Percentiles rank a stretch among this genome's conserved stretches.
These are phyloP conservation scores for Aspergillus sclerotiicarbonarius DNA, from an alignment of 495 filamentous ascomycete genomes.

Conservation along the genomic window DNA sequence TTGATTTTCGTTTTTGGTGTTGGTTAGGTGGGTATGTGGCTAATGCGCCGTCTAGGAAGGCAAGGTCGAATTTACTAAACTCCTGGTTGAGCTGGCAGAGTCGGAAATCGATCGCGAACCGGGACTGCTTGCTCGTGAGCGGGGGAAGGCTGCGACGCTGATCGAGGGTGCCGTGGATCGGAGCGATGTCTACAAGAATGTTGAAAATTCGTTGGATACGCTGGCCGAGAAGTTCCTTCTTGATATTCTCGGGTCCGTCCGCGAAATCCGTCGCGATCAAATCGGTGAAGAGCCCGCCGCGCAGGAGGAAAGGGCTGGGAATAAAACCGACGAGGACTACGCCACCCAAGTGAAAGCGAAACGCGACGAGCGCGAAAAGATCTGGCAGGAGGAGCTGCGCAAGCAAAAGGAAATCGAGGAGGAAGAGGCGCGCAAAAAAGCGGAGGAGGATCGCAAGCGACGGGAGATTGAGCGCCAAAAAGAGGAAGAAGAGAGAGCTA, in stretches of 20 bases:
- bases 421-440: constrained; percentile 61
- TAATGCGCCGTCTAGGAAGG: constrained; percentile 52
- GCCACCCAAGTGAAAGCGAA: constrained; percentile 67
- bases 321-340: constrained; percentile 82
- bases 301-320: constrained; percentile 65
- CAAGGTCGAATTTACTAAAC: constrained; percentile 62
- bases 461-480: constrained; percentile 60
- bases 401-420: constrained; percentile 63
- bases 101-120: constrained; percentile 81
- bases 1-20: background rate
- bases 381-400: constrained; percentile 61
- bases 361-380: constrained; percentile 60
- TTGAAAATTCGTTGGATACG: constrained; percentile 62
- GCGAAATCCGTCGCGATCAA: constrained; percentile 67
- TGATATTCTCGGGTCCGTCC: constrained; percentile 63
- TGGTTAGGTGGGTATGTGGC: constrained; percentile 11
- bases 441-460: constrained; percentile 64
- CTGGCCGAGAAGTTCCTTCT: constrained; percentile 64
- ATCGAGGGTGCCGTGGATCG: constrained; percentile 86
- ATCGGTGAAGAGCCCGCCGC: constrained; percentile 70
- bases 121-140: constrained; percentile 69
- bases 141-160: constrained; percentile 74
- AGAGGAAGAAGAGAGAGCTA: constrained; percentile 57
- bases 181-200: constrained; percentile 74
- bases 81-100: constrained; percentile 70